phyloP scores from a whole-genome alignment of 2,329 filamentous ascomycete genomes.

The Fusarium succisae region DNA sequence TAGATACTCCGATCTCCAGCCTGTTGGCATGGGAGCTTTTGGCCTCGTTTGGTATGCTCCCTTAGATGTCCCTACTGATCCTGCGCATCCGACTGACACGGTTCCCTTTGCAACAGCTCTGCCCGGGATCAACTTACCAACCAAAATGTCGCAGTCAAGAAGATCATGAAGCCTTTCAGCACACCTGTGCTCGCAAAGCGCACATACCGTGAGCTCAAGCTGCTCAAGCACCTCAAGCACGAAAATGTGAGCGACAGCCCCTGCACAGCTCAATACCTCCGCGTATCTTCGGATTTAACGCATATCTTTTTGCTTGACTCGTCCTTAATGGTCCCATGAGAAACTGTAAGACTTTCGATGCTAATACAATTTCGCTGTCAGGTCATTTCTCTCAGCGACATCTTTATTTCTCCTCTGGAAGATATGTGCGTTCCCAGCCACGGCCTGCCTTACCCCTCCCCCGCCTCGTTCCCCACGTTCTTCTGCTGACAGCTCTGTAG shows the following conservation, averaged over 20 bases:
- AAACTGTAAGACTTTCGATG: slow-evolving; percentile 17
- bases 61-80: slow-evolving; percentile 7
- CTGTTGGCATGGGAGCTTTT: slow-evolving; percentile 98
- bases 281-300: neutral
- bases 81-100: slow-evolving; percentile 7
- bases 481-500: slow-evolving; percentile 56
- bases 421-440: slow-evolving; percentile 77
- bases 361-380: slow-evolving; percentile 47
- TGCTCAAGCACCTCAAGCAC: slow-evolving; percentile 94
- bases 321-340: slow-evolving; percentile 33
- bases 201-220: slow-evolving; percentile 96
- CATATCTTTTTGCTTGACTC: neutral
- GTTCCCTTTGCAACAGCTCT: slow-evolving; percentile 67
- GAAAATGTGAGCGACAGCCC: slow-evolving; percentile 76
- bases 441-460: slow-evolving; percentile 9
- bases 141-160: slow-evolving; percentile 98
- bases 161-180: slow-evolving; percentile 99
- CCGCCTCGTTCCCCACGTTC: slow-evolving; percentile 7
- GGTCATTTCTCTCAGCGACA: slow-evolving; percentile 98
- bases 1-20: slow-evolving; percentile 97
- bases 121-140: slow-evolving; percentile 97
- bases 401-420: slow-evolving; percentile 98
- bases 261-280: neutral
- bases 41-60: slow-evolving; percentile 88
- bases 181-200: slow-evolving; percentile 98